Base-by-base conservation (phyloP, 805 yeast species). In the Maudiozyma pseudohumilis region DNA sequence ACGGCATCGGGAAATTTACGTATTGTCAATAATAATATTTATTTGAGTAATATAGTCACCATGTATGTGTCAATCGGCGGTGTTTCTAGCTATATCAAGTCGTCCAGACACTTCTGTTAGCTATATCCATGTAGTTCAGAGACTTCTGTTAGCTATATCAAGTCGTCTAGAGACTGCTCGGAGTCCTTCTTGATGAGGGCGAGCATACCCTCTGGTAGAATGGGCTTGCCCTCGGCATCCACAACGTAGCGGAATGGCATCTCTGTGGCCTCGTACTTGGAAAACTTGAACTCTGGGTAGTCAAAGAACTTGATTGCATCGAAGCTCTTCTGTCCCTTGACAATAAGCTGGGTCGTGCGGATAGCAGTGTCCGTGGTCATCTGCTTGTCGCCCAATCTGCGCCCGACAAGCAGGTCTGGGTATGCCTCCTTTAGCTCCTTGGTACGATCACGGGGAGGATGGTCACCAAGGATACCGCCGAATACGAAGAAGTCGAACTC, bases 351-450 rank as follows among this genome's bases (percentile, higher is more conserved):
- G 1, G 96, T 86, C 15, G 94, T 86, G 60, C 98, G 74, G 24
- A 92, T 80, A 0, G 97, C 97, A 1, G 98, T 89, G 56, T 89
- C 98, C 0, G 98, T 89, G 13, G 97, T 86, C 97, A 89, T 92
- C 58, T 89, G 98, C 47, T 81, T 72, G 36, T 68, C 72, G 2
- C 96, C 97, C 37, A 89, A 68, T 56, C 95, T 72, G 63, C 92
- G 77, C 7, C 96, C 95, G 1, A 74, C 76, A 53, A 87, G 79
- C 17, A 60, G 41, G 32, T 52, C 42, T 0, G 95, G 95, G 48
- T 87, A 79, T 51, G 82, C 80, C 29, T 59, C 61, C 52, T 94
- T 72, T 43, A 89, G 70, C 52, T 88, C 92, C 2, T 88, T 92
- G 2, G 98, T 89, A 60, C 97, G 77, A 57, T 89, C 97, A 52